A percentile compares a stretch with the other conserved stretches of the same genome.
phyloP scores from a whole-genome alignment of 768 basidiomycete species.

The Cystofilobasidium macerans region DNA sequence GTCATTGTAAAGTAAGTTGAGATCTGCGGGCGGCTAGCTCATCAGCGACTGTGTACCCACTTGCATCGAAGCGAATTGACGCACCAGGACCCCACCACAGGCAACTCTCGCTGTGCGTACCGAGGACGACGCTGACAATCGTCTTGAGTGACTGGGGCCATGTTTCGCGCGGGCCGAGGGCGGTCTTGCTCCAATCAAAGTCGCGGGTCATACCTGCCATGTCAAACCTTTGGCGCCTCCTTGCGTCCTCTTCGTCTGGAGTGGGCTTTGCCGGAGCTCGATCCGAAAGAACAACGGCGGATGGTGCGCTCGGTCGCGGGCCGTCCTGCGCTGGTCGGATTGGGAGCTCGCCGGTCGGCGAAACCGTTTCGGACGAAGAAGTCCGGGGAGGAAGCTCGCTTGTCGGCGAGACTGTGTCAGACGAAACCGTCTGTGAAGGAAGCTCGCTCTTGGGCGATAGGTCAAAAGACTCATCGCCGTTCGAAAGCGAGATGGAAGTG shows the following conservation, averaged over 20 bases:
- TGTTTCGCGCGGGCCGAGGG: conserved; percentile 3
- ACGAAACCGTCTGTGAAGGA: too few species aligned
- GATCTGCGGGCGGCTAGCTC: not conserved
- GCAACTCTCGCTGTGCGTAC: not conserved
- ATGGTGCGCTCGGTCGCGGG: too few species aligned
- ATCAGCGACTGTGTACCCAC: not conserved
- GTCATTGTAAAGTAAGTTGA: not conserved
- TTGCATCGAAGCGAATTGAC: not conserved
- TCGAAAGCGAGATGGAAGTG: too few species aligned
- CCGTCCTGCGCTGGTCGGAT: too few species aligned
- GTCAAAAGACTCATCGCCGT: too few species aligned
- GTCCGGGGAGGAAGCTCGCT: too few species aligned
- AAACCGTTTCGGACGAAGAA: too few species aligned
- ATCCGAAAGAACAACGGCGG: too few species aligned
- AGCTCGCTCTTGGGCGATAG: too few species aligned
- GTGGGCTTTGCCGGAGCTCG: not conserved
- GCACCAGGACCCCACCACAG: conserved; percentile 15
- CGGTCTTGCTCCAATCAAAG: conserved; percentile 16
- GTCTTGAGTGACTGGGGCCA: conserved; percentile 19
- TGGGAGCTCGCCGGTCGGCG: too few species aligned
- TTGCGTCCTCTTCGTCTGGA: not conserved
- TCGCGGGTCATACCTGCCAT: conserved; percentile 9
- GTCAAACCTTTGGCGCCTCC: not conserved
- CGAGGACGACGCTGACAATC: conserved; percentile 1
- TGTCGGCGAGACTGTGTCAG: too few species aligned